Percentiles rank a stretch among this genome's conserved stretches.
Evolutionary conservation across 2,329 filamentous ascomycete species (phyloP).

Genomic region (Cladosporium sp.): DNA sequence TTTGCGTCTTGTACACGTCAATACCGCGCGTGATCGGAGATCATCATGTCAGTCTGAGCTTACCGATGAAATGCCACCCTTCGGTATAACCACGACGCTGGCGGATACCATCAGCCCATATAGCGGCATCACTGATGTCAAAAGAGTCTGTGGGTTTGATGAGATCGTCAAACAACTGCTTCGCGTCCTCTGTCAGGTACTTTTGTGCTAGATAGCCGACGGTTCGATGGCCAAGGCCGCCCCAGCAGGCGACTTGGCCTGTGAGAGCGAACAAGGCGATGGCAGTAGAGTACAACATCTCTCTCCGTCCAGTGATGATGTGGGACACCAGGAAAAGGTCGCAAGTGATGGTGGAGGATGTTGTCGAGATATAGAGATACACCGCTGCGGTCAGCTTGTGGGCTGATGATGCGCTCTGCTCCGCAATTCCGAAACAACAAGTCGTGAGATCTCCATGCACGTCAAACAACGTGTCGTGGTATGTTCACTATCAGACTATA

Average conservation of each 20-base stretch:
- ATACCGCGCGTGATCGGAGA: background rate
- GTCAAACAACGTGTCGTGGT: background rate
- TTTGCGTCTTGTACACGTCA: slow-evolving; percentile 50
- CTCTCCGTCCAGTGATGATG: no score
- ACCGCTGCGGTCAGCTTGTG: background rate
- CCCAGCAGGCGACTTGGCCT: slow-evolving; percentile 3
- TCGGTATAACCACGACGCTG: background rate
- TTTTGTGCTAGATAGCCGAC: slow-evolving; percentile 9
- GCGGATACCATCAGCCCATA: slow-evolving; percentile 4
- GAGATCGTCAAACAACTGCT: background rate
- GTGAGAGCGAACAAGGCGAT: background rate
- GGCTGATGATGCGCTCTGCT: background rate
- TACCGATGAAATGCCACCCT: slow-evolving; percentile 12
- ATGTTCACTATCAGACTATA: background rate
- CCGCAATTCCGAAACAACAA: background rate
- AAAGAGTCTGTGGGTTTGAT: background rate
- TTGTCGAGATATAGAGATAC: background rate
- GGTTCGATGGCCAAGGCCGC: slow-evolving; percentile 8
- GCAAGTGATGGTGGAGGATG: background rate
- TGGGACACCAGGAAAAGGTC: background rate
- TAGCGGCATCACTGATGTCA: slow-evolving; percentile 8
- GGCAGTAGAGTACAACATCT: background rate
- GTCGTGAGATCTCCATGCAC: slow-evolving; percentile 3
- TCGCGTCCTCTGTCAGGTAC: slow-evolving; percentile 1
- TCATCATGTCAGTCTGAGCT: background rate